These are phyloP conservation scores for Ciborinia camelliae DNA, from an alignment of 2,329 filamentous ascomycete genomes.

Conservation along the genomic window DNA sequence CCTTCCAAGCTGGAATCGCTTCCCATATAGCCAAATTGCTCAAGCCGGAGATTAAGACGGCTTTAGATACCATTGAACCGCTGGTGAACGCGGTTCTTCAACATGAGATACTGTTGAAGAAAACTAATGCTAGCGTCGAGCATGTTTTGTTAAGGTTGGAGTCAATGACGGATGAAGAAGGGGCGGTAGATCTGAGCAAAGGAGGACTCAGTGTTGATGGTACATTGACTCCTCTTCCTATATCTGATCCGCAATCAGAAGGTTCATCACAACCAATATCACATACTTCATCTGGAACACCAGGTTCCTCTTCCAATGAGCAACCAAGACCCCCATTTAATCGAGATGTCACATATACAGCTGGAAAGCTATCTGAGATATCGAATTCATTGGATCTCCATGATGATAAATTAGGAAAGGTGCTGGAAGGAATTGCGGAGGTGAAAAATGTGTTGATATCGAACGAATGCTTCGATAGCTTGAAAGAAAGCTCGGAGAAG, in stretches of 20 bases:
- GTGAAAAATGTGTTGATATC: conserved; percentile 28
- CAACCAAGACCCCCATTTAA: background rate
- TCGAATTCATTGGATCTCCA: conserved; percentile 30
- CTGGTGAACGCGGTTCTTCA: conserved; percentile 37
- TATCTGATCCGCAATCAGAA: background rate
- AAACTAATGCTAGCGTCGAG: conserved; percentile 36
- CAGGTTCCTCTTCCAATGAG: background rate
- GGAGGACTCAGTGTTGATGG: background rate
- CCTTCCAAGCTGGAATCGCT: conserved; percentile 36
- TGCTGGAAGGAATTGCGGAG: conserved; percentile 24
- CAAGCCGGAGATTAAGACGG: conserved; percentile 36
- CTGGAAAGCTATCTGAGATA: conserved; percentile 30
- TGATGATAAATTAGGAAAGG: conserved; percentile 29
- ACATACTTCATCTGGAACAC: background rate
- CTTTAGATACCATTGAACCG: conserved; percentile 37
- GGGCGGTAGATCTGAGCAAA: background rate
- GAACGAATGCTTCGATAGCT: conserved; percentile 25
- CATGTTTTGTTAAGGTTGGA: conserved; percentile 32
- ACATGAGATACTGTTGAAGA: conserved; percentile 35
- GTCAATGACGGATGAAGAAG: conserved; percentile 22
- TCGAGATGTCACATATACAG: conserved; percentile 25
- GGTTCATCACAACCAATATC: background rate
- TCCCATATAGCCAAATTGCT: conserved; percentile 34
- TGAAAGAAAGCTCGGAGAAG: conserved; percentile 29
- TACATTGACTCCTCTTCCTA: conserved; percentile 2